These are phyloP conservation scores for Phytophthora cryptogea DNA, from an alignment of 352 stramenopile species.

Conservation along the genomic window DNA sequence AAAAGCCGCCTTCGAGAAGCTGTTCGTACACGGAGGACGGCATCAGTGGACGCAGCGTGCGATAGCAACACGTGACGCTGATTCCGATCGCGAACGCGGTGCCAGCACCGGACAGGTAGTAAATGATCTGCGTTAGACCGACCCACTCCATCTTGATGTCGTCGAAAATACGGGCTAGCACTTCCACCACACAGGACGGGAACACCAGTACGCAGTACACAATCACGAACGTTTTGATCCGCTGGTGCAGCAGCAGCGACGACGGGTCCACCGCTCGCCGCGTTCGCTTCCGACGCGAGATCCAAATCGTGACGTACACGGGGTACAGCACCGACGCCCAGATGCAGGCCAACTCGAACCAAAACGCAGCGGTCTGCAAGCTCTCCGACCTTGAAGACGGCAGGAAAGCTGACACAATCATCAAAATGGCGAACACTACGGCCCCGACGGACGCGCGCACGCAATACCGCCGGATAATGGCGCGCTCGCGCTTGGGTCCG, in stretches of 20 bases:
- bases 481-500: constrained; percentile 48
- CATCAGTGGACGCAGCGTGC: constrained; percentile 65
- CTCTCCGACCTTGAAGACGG: constrained; percentile 36
- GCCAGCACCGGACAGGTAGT: constrained; percentile 63
- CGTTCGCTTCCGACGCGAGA: constrained; percentile 53
- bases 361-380: constrained; percentile 44
- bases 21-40: constrained; percentile 63
- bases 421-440: constrained; percentile 42
- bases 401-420: constrained; percentile 41
- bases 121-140: constrained; percentile 55
- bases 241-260: constrained; percentile 55
- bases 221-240: constrained; percentile 69
- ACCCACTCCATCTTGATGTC: constrained; percentile 47
- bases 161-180: constrained; percentile 33
- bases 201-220: constrained; percentile 76
- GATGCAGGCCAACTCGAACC: constrained; percentile 49
- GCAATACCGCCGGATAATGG: constrained; percentile 59
- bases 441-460: constrained; percentile 41
- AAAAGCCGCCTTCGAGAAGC: constrained; percentile 63
- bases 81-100: constrained; percentile 64
- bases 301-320: constrained; percentile 48
- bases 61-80: constrained; percentile 68
- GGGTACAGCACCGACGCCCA: constrained; percentile 67
- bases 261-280: constrained; percentile 47
- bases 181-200: constrained; percentile 57